Percentiles rank a stretch among this genome's conserved stretches.
Evolutionary conservation across 2,329 filamentous ascomycete species (phyloP).

Genomic region (Torrubiella hemipterigena): DNA sequence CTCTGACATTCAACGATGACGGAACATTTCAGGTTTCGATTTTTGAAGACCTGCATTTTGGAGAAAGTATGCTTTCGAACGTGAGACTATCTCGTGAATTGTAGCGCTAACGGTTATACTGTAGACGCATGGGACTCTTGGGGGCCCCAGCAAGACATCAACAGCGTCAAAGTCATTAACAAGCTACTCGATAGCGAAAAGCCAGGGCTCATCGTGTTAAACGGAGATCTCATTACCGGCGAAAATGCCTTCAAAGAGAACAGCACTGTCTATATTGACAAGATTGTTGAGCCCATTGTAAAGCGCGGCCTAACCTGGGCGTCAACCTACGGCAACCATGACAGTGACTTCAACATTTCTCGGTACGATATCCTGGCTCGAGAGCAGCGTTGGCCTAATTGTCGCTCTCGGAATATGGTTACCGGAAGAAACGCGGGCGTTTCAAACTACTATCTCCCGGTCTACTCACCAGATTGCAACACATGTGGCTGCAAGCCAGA

Average conservation of each 20-base stretch:
- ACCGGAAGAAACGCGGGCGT: slow-evolving; percentile 20
- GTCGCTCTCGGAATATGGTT: slow-evolving; percentile 29
- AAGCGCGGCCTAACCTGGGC: slow-evolving; percentile 46
- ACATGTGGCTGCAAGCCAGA: slow-evolving; percentile 21
- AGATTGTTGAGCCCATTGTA: slow-evolving; percentile 46
- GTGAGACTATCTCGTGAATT: background rate
- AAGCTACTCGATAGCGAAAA: slow-evolving; percentile 43
- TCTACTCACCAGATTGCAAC: slow-evolving; percentile 24
- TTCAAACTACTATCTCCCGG: slow-evolving; percentile 35
- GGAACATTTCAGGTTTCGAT: slow-evolving; percentile 43
- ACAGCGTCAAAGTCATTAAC: slow-evolving; percentile 44
- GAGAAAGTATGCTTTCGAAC: slow-evolving; percentile 40
- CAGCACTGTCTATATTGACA: slow-evolving; percentile 42
- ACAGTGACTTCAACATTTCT: slow-evolving; percentile 46
- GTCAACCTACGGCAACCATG: slow-evolving; percentile 62
- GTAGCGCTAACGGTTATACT: background rate
- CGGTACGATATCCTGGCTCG: slow-evolving; percentile 28
- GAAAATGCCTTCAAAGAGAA: slow-evolving; percentile 48
- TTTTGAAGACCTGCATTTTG: slow-evolving; percentile 61
- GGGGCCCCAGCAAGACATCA: slow-evolving; percentile 41
- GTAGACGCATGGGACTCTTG: slow-evolving; percentile 32
- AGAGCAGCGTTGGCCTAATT: slow-evolving; percentile 24
- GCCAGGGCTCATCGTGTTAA: slow-evolving; percentile 49
- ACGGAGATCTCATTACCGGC: slow-evolving; percentile 39
- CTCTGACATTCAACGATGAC: slow-evolving; percentile 21